phyloP scores from a whole-genome alignment of 768 basidiomycete genomes.

The Rhizopogon roseolus region DNA sequence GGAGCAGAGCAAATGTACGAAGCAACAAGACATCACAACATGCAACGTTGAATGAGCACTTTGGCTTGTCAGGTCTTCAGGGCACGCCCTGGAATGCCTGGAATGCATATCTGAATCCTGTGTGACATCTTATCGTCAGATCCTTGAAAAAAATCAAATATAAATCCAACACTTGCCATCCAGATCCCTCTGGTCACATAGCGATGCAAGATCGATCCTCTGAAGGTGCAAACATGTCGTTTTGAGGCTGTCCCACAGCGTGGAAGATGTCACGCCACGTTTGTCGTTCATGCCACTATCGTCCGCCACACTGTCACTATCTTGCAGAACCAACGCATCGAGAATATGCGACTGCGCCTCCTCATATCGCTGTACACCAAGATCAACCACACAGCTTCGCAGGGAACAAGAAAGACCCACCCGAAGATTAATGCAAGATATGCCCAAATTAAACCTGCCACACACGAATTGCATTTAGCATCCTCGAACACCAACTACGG shows the following conservation, averaged over 20 bases:
- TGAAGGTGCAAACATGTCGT: slow-evolving; percentile 80
- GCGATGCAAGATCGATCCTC: slow-evolving; percentile 65
- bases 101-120: slow-evolving; percentile 9
- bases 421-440: slow-evolving; percentile 83
- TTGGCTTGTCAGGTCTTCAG: slow-evolving; percentile 1
- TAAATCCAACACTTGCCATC: slow-evolving; percentile 37
- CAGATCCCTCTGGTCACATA: slow-evolving; percentile 72
- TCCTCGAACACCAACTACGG: not conserved
- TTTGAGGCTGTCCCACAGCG: slow-evolving; percentile 87
- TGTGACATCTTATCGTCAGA: not conserved
- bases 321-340: slow-evolving; percentile 86
- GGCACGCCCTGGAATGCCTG: slow-evolving; percentile 1
- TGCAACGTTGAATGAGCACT: too few species aligned
- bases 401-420: slow-evolving; percentile 37
- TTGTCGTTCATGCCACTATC: slow-evolving; percentile 38
- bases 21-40: not conserved
- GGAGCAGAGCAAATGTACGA: not conserved
- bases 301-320: slow-evolving; percentile 70
- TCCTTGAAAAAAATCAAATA: not conserved
- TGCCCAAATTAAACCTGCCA: slow-evolving; percentile 85
- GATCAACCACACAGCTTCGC: not conserved
- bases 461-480: not conserved
- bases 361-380: slow-evolving; percentile 58
- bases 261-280: slow-evolving; percentile 69
- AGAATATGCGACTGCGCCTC: slow-evolving; percentile 86